Conservation (phyloP, 176 grass and related monocot species). For the Tillandsia leiboldiana region DNA sequence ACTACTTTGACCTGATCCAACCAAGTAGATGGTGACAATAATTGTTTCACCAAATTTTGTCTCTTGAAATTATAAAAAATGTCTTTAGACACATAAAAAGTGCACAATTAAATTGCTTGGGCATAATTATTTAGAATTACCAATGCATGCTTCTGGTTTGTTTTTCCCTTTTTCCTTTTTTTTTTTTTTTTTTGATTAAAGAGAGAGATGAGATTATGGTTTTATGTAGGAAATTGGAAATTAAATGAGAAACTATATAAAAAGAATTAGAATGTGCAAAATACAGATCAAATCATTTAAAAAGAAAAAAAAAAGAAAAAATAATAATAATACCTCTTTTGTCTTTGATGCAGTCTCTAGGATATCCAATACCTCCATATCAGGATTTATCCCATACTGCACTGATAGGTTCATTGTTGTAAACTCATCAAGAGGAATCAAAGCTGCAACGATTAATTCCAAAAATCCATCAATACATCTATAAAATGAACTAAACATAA, state of each 20-base stretch:
- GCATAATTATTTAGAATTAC: no score
- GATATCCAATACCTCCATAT: conserved; percentile 50
- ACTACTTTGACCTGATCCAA: conserved; percentile 58
- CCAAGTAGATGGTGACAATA: not conserved
- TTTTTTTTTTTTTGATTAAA: no score
- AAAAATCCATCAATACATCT: not conserved
- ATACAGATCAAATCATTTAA: not conserved
- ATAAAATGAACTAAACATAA: not conserved
- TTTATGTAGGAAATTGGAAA: no score
- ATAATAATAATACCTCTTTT: conserved; percentile 38
- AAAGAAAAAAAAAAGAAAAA: not conserved
- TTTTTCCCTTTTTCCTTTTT: no score
- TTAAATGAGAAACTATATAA: no score
- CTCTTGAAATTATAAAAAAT: not conserved
- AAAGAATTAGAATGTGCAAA: not conserved
- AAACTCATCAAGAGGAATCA: conserved; percentile 76
- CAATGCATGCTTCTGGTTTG: no score
- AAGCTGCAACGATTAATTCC: conserved; percentile 35
- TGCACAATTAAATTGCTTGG: not conserved
- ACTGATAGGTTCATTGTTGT: conserved; percentile 56
- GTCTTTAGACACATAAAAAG: not conserved
- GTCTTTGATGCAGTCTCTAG: conserved; percentile 41
- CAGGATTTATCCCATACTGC: conserved; percentile 46
- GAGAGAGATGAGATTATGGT: no score
- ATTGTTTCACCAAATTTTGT: not conserved